These are phyloP conservation scores for Datura wrightii DNA, from an alignment of 257 asterid genomes.

Conservation along the genomic window DNA sequence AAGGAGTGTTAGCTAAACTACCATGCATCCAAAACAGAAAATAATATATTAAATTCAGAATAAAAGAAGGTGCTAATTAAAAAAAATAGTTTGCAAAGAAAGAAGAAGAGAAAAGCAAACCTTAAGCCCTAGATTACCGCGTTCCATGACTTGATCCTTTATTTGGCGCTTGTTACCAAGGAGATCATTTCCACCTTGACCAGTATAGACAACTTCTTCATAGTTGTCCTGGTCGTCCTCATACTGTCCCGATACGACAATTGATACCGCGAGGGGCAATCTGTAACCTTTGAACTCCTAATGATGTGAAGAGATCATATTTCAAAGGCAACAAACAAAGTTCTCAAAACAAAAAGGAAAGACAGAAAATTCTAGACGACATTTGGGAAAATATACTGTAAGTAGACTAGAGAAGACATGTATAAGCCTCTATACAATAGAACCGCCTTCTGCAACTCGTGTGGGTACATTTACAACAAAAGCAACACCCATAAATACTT, in stretches of 20 bases:
- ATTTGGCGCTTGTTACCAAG: slow-evolving; percentile 75
- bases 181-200: slow-evolving; percentile 91
- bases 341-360: neutral
- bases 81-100: slow-evolving; percentile 21
- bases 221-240: slow-evolving; percentile 86
- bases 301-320: neutral
- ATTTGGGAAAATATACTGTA: neutral
- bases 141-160: slow-evolving; percentile 63
- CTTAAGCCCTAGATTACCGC: slow-evolving; percentile 87
- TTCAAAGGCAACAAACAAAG: neutral
- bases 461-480: neutral
- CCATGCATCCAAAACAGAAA: neutral
- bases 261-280: slow-evolving; percentile 70
- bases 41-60: neutral
- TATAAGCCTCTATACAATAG: neutral
- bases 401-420: neutral
- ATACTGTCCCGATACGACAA: slow-evolving; percentile 89
- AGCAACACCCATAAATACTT: neutral
- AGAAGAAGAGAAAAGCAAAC: slow-evolving; percentile 43
- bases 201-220: slow-evolving; percentile 82
- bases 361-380: neutral
- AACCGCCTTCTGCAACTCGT: neutral
- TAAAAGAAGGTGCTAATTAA: slow-evolving; percentile 22
- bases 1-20: neutral
- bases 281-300: slow-evolving; percentile 49